These are phyloP conservation scores for Rhodotorula kratochvilovae DNA, from an alignment of 768 basidiomycete genomes.

Conservation along the genomic window DNA sequence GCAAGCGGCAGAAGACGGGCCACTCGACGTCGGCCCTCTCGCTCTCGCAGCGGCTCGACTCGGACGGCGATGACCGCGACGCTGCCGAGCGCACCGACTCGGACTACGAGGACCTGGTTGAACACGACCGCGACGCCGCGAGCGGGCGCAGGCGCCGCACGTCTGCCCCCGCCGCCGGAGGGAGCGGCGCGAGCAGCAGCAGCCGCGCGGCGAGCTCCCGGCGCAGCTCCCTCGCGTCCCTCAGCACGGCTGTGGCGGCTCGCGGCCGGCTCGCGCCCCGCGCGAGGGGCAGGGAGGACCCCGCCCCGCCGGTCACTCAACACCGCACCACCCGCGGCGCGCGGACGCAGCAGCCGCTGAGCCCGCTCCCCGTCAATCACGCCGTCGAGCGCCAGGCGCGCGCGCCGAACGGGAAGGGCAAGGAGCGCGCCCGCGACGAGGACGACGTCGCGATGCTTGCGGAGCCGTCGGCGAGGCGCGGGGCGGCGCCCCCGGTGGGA, in stretches of 20 bases:
- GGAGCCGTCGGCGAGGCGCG: not conserved
- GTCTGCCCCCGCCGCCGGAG: not conserved
- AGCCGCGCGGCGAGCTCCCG: not conserved
- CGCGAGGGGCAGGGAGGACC: not conserved
- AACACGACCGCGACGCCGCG: not conserved
- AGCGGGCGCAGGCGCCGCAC: not conserved
- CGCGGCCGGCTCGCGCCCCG: not conserved
- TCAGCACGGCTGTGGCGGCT: not conserved
- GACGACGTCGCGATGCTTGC: not conserved
- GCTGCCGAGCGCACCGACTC: constrained; percentile 10
- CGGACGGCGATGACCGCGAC: constrained; percentile 7
- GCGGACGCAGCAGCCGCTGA: constrained; percentile 1
- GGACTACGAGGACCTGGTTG: constrained; percentile 6
- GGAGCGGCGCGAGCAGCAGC: not conserved
- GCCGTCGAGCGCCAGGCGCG: not conserved
- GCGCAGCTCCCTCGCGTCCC: not conserved
- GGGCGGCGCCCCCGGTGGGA: not conserved
- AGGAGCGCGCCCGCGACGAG: constrained; percentile 10
- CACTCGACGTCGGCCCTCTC: no score
- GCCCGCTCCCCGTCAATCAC: constrained; percentile 25
- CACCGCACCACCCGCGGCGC: not conserved
- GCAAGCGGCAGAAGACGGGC: constrained; percentile 14
- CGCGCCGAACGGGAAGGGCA: not conserved
- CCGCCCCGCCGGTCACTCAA: constrained; percentile 12
- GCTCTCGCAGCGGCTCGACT: not conserved